Evolutionary conservation across 1,139 yeast genomes (phyloP).

Genomic region (Pichia sp.): DNA sequence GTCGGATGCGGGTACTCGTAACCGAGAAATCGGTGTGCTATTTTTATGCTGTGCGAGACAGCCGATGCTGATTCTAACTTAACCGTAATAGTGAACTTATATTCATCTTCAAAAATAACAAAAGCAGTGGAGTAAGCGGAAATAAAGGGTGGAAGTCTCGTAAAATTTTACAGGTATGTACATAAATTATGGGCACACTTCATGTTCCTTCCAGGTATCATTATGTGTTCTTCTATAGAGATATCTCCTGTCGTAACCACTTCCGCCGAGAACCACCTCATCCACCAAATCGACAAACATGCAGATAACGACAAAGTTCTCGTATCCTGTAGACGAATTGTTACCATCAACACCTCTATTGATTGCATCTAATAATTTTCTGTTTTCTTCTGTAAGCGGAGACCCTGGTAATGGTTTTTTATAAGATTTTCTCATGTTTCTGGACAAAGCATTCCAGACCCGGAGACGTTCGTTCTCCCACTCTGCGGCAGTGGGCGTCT

Average conservation of each 20-base stretch:
- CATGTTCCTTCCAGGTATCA: constrained; percentile 71
- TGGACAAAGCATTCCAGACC: constrained; percentile 59
- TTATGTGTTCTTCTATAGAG: constrained; percentile 46
- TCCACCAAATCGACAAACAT: constrained; percentile 74
- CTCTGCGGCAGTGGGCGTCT: constrained; percentile 55
- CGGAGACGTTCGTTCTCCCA: constrained; percentile 62
- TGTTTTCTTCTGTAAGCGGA: constrained; percentile 50
- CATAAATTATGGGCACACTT: constrained; percentile 59
- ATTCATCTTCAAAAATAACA: neutral
- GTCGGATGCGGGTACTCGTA: neutral
- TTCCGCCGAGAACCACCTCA: constrained; percentile 50
- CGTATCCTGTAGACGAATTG: constrained; percentile 50
- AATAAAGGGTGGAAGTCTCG: neutral
- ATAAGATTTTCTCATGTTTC: constrained; percentile 57
- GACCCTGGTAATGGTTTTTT: constrained; percentile 70
- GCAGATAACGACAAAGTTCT: constrained; percentile 66
- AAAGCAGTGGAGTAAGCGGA: neutral
- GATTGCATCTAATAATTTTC: constrained; percentile 61
- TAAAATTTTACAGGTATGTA: neutral
- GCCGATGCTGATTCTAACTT: neutral
- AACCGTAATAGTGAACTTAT: neutral
- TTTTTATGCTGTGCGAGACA: neutral
- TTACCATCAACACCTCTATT: constrained; percentile 84
- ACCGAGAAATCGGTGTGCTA: neutral
- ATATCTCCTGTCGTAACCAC: constrained; percentile 47